Base-by-base conservation (phyloP, 2,329 filamentous ascomycete genomes). In the Colletotrichum chlorophyti region DNA sequence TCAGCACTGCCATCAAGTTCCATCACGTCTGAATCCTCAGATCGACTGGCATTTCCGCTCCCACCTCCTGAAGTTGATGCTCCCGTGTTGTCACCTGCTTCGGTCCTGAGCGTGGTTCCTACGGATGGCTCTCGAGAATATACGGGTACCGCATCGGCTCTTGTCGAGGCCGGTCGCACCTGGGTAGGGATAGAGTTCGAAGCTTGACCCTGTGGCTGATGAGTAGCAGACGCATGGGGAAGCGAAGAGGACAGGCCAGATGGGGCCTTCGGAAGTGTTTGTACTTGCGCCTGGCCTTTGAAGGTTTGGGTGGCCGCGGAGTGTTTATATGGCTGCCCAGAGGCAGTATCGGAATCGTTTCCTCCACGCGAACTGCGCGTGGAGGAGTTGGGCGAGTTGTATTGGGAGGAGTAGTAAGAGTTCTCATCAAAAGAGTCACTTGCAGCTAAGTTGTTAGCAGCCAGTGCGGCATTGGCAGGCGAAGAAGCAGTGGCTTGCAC, bases 361-460 rank as follows among this genome's bases (percentile, higher is more conserved):
- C 70, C 84, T 76, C 77, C 67, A 57, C 76, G 77, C 24, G 79
- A 76, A 34, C 77, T 76, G 58, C 77, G 75, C 46, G 76, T 77
- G 26, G 79, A 61, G 27, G 54, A 81, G 53, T 85, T 80, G 60
- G 85, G 84, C 63, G 93, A 96, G 72, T 93, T 91, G 79, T 93
- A 89, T 77, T 90, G 91, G 76, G 93, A 97, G 65, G 94, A 97
- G 80, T 98, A 97, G 75, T 96, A 96, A 35, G 93, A 95, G 70
- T 96, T 93, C 72, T 96, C 90, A 76, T 97, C 93, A 77, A 93
- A 91, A 31, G 91, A 95, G 73, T 94, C 91, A 82, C 83, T 90
- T 69, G 84, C 76, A 64, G 76, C 82, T 72, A 86, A 86, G 69
- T 80, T 80, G 74, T 88, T 82, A 60, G 57, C 74, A 75, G 71